These are phyloP conservation scores for Trichophaea hybrida DNA, from an alignment of 2,329 filamentous ascomycete genomes.

Conservation along the genomic window DNA sequence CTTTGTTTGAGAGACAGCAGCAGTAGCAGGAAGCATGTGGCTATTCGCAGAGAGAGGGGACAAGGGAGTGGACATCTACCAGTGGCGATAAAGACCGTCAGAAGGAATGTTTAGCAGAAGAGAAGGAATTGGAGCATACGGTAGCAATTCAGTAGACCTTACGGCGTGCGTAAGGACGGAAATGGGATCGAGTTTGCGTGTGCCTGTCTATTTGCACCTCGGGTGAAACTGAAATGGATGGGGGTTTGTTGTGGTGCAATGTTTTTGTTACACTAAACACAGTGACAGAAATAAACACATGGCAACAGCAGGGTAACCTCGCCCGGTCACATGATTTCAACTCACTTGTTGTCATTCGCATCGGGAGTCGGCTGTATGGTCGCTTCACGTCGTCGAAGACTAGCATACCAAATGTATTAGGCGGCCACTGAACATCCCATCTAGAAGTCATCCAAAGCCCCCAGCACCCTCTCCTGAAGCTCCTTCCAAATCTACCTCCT, in stretches of 20 bases:
- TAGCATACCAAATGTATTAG: too few species aligned
- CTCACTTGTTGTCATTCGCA: too few species aligned
- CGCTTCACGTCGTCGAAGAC: too few species aligned
- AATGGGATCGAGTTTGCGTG: not conserved
- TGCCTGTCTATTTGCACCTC: not conserved
- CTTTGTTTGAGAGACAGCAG: not conserved
- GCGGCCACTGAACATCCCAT: too few species aligned
- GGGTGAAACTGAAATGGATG: not conserved
- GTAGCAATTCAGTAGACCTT: not conserved
- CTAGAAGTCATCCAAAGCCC: too few species aligned
- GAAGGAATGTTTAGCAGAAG: not conserved
- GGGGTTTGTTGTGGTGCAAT: not conserved
- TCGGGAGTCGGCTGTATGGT: too few species aligned
- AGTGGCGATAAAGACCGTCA: not conserved
- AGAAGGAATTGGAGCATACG: not conserved
- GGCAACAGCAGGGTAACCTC: not conserved
- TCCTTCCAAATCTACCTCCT: too few species aligned
- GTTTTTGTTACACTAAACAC: not conserved
- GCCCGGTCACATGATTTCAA: too few species aligned
- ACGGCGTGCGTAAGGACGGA: not conserved
- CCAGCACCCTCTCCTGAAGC: too few species aligned
- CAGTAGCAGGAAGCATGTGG: not conserved
- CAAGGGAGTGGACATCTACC: conserved; percentile 1
- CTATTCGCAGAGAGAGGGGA: conserved; percentile 2
- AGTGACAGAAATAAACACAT: not conserved